phyloP scores from a whole-genome alignment of 495 filamentous ascomycete species.

The Friedmanniomyces simplex region DNA sequence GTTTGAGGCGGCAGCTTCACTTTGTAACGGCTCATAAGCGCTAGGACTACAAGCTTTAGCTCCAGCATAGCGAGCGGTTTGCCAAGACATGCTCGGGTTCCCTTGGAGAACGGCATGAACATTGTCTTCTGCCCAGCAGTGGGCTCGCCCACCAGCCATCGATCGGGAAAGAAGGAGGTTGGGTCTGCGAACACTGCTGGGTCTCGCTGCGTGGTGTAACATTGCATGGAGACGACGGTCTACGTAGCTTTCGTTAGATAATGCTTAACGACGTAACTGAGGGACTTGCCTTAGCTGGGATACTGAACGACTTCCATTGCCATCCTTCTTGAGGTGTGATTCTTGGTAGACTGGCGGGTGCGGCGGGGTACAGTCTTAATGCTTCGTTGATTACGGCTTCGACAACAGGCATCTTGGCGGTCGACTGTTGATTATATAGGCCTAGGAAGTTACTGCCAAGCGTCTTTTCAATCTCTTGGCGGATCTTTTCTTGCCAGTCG shows the following conservation, averaged over 20 bases:
- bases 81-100: slow-evolving; percentile 10
- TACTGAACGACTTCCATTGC: no score
- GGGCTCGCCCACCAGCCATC: slow-evolving; percentile 6
- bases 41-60: not conserved
- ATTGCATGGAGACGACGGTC: not conserved
- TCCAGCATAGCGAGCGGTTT: slow-evolving; percentile 8
- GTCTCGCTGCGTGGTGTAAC: slow-evolving; percentile 7
- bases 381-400: slow-evolving; percentile 4
- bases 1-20: not conserved
- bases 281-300: no score
- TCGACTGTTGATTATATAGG: not conserved
- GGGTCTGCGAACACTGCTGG: slow-evolving; percentile 3
- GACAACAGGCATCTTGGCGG: not conserved
- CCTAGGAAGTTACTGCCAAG: not conserved
- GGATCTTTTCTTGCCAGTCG: not conserved
- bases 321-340: not conserved
- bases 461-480: not conserved
- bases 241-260: not conserved
- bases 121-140: slow-evolving; percentile 4
- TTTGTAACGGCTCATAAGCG: not conserved
- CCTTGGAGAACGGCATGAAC: slow-evolving; percentile 7
- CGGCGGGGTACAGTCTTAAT: slow-evolving; percentile 4
- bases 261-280: no score
- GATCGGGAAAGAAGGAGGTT: slow-evolving; percentile 6
- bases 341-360: slow-evolving; percentile 5